These are phyloP conservation scores for Endoconidiophora polonica DNA, from an alignment of 2,329 filamentous ascomycete species.

Conservation along the genomic window DNA sequence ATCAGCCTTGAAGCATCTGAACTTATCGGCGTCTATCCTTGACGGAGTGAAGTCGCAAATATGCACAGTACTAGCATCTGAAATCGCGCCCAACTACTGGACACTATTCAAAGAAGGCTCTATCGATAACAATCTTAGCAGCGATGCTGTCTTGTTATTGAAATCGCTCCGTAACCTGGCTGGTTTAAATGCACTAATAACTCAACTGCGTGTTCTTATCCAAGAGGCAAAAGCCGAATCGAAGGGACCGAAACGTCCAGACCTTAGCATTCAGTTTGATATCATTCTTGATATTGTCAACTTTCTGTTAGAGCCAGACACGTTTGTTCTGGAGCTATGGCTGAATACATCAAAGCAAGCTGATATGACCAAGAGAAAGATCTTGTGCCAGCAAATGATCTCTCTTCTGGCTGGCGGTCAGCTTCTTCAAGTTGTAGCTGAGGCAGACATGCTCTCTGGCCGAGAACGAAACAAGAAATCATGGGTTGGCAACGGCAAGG, in stretches of 20 bases:
- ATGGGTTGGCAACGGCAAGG: constrained; percentile 49
- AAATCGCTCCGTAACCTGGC: constrained; percentile 54
- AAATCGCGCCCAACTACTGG: constrained; percentile 76
- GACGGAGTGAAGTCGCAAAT: constrained; percentile 33
- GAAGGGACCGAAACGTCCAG: constrained; percentile 24
- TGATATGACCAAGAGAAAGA: constrained; percentile 17
- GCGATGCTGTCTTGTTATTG: constrained; percentile 36
- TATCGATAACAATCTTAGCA: constrained; percentile 13
- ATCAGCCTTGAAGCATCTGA: constrained; percentile 35
- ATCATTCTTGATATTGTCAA: constrained; percentile 29
- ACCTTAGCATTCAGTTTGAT: constrained; percentile 27
- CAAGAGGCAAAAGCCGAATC: constrained; percentile 28
- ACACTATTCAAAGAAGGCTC: constrained; percentile 34
- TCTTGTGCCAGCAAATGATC: constrained; percentile 27
- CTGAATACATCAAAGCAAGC: constrained; percentile 14
- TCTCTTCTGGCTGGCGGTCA: constrained; percentile 32
- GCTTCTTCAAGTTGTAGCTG: constrained; percentile 33
- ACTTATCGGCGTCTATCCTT: background rate
- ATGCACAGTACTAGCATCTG: constrained; percentile 54
- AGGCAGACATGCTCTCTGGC: constrained; percentile 25
- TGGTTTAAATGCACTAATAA: constrained; percentile 60
- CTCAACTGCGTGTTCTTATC: constrained; percentile 48
- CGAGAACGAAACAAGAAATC: background rate
- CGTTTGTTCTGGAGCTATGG: constrained; percentile 5
- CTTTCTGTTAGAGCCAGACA: constrained; percentile 5